phyloP scores from a whole-genome alignment of 73 alveolate species.

The Durusdinium trenchii region DNA sequence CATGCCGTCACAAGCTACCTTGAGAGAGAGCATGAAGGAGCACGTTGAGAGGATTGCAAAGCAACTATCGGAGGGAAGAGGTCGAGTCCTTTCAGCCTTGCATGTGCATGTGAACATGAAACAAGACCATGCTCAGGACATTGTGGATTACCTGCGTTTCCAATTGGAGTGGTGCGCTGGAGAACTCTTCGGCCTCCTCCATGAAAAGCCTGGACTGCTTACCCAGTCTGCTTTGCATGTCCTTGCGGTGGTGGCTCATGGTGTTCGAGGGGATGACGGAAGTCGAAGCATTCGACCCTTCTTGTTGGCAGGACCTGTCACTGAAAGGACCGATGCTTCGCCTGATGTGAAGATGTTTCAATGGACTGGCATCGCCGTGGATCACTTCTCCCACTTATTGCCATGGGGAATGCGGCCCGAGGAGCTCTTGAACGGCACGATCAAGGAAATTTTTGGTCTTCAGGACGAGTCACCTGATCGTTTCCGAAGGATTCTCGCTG shows the following conservation, averaged over 20 bases:
- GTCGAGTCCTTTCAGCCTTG: not conserved
- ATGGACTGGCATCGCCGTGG: slow-evolving; percentile 60
- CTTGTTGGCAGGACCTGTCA: slow-evolving; percentile 30
- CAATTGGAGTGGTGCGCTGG: slow-evolving; percentile 26
- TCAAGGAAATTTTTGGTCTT: slow-evolving; percentile 23
- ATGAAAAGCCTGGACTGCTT: not conserved
- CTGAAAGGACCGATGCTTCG: too few species aligned
- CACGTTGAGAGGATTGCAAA: not conserved
- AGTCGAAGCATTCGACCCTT: slow-evolving; percentile 53
- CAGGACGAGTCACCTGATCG: not conserved
- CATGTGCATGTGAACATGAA: slow-evolving; percentile 44
- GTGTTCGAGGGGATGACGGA: not conserved
- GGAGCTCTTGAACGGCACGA: not conserved
- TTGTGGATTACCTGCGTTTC: slow-evolving; percentile 60
- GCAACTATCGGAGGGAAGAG: not conserved
- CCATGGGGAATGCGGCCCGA: slow-evolving; percentile 70
- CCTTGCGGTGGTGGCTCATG: slow-evolving; percentile 50
- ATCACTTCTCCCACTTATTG: slow-evolving; percentile 45
- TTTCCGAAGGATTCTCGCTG: slow-evolving; percentile 2
- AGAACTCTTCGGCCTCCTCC: not conserved
- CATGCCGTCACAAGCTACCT: not conserved
- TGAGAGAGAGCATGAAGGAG: not conserved
- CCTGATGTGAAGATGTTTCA: not conserved
- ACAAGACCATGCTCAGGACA: slow-evolving; percentile 31
- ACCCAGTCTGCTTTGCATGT: slow-evolving; percentile 10